phyloP scores from a whole-genome alignment of 2,329 filamentous ascomycete genomes.

The Aspergillus sp. region DNA sequence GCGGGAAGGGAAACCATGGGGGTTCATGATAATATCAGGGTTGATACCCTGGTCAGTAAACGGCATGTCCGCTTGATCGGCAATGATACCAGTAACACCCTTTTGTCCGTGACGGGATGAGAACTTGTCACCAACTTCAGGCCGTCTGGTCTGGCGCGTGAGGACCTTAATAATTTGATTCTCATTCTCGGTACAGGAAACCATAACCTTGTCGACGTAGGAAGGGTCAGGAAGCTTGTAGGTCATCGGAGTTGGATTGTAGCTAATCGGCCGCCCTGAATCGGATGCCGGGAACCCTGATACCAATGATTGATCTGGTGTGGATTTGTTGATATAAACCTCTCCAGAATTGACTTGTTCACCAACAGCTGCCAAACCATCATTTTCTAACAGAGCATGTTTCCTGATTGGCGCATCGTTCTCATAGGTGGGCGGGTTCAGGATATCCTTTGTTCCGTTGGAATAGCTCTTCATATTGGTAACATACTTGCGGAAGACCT shows the following conservation, averaged over 20 bases:
- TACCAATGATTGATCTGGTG: conserved; percentile 73
- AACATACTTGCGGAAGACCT: conserved; percentile 95
- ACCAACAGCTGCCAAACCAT: conserved; percentile 86
- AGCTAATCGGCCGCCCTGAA: conserved; percentile 50
- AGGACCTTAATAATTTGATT: conserved; percentile 88
- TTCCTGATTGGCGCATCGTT: conserved; percentile 63
- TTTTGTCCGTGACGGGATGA: conserved; percentile 98
- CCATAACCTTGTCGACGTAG: conserved; percentile 95
- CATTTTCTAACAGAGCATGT: conserved; percentile 73
- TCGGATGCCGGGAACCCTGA: conserved; percentile 63
- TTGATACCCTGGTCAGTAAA: conserved; percentile 87
- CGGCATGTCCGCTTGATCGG: conserved; percentile 94
- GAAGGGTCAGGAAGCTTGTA: conserved; percentile 82
- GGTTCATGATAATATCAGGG: conserved; percentile 99
- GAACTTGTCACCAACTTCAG: conserved; percentile 97
- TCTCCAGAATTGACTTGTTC: conserved; percentile 75
- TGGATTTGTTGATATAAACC: conserved; percentile 86
- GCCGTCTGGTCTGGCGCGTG: conserved; percentile 90
- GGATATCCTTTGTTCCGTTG: conserved; percentile 66
- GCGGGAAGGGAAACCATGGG: conserved; percentile 97
- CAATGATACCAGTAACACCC: conserved; percentile 94
- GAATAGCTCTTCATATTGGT: conserved; percentile 85
- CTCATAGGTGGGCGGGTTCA: conserved; percentile 65
- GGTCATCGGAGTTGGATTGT: conserved; percentile 50
- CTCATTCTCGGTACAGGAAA: conserved; percentile 85